Evolutionary conservation across 1,139 yeast genomes (phyloP), one percentile per base, ranked within the genome.

Genomic region (Blastobotrys capitulatus): DNA sequence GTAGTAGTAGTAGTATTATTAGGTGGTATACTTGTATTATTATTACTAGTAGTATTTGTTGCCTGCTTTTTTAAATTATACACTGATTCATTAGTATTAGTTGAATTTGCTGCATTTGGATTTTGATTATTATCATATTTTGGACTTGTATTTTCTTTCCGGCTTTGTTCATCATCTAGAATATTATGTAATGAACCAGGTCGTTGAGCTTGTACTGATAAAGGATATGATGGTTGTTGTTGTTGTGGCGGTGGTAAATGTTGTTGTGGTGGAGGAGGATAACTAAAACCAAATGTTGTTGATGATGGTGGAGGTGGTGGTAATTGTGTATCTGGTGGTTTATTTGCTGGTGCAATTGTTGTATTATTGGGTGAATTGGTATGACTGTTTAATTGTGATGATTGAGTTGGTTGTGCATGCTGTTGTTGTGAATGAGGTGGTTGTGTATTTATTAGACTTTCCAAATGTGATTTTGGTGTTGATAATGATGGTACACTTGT

Each of bases 401-500:
- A 27, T 31, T 26, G 37, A 13, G 19, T 34, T 22, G 15, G 38
- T 25, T 35, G 47, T 39, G 10, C 42, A 10, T 26, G 32, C 36
- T 36, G 26, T 25, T n/a, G 46, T 16, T 32, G 44, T 20, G 19
- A 39, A 13, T 34, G 26, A 22, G 25, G 7, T 5, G 25, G 25
- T 6, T 31, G 46, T 22, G 18, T 19, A 20, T 27, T 37, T 47
- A 50, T 50, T 32, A 50, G 15, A 36, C 43, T 43, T 48, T 50
- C 53, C 20, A 50, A 36, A 40, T 48, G 49, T 19, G 50, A 44
- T 39, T 47, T 47, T 38, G 53, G 50, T 13, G 46, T 43, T 42
- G 50, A 38, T 18, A 47, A 38, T 18, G 49, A 46, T 36, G 49
- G 47, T 25, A 43, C 26, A 13, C 49, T 34, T 37, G 51, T 46